Base-by-base conservation (phyloP, 1,284 basidiomycete species). In the Wallemia mellicola region DNA sequence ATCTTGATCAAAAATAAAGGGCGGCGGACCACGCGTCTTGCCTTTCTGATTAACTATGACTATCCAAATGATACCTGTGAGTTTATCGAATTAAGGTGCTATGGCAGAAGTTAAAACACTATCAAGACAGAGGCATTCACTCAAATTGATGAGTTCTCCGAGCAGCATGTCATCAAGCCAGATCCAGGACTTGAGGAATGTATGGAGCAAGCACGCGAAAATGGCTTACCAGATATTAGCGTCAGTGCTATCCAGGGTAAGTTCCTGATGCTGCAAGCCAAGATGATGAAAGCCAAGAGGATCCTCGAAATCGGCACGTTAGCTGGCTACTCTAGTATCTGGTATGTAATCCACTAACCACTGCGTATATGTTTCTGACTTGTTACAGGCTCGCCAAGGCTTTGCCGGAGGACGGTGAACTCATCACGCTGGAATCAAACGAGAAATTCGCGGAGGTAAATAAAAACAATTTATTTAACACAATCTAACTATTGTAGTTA, bases 281-380 rank as follows among this genome's bases (percentile, higher is more conserved):
- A 69, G 28, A 73, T 75, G 0, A 70, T 76, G 59, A 64, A 69
- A 5, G 77, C 76, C 58, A 77, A 77, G 68, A 66, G 73, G 56
- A 71, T 78, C 25, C 67, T 80, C 30, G 79, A 80, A 64, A 73
- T 81, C 58, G 79, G 78, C 1, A 79, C 78, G 5, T 71, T 80
- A 1, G 79, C 77, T 64, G 78, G 77, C 76, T 78, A 64, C 60
- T 73, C 67, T 19, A 38, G 24, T 2, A n/a, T 32, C 28, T 48
- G 38, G 58, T 56, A 60, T 59, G 58, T 61, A n/a, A n/a, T n/a
- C n/a, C n/a, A n/a, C n/a, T n/a, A n/a, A n/a, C n/a, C n/a, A n/a
- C n/a, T n/a, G n/a, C n/a, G n/a, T n/a, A n/a, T n/a, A n/a, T n/a
- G n/a, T n/a, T 27, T 5, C 3, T 30, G 57, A 22, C 9, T n/a